phyloP scores from a whole-genome alignment of 2,329 filamentous ascomycete species.

The Stagonosporopsis rhizophila region DNA sequence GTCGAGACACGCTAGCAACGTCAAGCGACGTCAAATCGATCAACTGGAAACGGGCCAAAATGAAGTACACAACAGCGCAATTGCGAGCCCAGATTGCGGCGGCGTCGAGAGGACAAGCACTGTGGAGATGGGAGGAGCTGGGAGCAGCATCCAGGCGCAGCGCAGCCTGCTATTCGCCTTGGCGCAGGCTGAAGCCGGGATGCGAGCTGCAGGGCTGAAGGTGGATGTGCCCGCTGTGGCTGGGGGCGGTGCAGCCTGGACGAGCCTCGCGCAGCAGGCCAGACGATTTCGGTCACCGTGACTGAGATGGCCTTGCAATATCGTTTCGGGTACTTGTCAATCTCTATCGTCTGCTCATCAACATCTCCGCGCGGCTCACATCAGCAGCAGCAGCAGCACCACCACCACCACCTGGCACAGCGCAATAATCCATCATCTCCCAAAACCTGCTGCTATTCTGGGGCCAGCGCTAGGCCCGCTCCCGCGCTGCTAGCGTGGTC shows the following conservation, averaged over 20 bases:
- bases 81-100: slow-evolving; percentile 10
- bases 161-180: slow-evolving; percentile 32
- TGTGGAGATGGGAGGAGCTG: slow-evolving; percentile 7
- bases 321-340: background rate
- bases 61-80: slow-evolving; percentile 4
- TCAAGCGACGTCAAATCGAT: slow-evolving; percentile 6
- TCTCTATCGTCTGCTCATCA: background rate
- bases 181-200: slow-evolving; percentile 29
- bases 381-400: slow-evolving; percentile 23
- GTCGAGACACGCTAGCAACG: slow-evolving; percentile 25
- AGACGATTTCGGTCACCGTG: slow-evolving; percentile 4
- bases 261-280: no score
- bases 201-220: slow-evolving; percentile 28
- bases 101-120: slow-evolving; percentile 6
- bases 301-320: background rate
- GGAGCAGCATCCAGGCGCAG: slow-evolving; percentile 25
- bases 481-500: slow-evolving; percentile 22
- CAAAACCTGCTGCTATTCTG: slow-evolving; percentile 37
- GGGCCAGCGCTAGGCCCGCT: slow-evolving; percentile 21
- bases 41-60: slow-evolving; percentile 14
- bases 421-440: slow-evolving; percentile 24
- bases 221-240: slow-evolving; percentile 26
- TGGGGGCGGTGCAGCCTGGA: slow-evolving; percentile 13
- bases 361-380: slow-evolving; percentile 4
- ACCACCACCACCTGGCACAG: background rate